Evolutionary conservation across 108 stramenopile genomes (phyloP), one percentile per base, ranked within the genome.

Genomic region (Cyclotella cryptica): DNA sequence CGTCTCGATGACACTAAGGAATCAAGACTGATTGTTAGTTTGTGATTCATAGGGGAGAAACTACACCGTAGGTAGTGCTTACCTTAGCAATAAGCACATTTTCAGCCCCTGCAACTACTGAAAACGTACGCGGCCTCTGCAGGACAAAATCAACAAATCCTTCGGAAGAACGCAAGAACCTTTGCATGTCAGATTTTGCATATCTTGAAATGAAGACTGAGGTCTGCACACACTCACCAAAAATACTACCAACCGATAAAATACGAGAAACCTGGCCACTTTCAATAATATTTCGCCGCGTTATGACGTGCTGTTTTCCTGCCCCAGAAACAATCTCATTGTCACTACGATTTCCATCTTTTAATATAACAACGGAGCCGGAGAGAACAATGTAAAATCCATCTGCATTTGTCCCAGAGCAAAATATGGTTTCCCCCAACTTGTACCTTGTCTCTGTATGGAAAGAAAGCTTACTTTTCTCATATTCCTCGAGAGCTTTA

Each of bases 61-160:
- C 7, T 8, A 24, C 22, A 22, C 15, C 28, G 59, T 8, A 51
- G 49, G 0, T 10, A 22, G 12, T 46, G 30, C 67, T 68, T 29
- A 68, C 67, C 49, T 87, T 83, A 0, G 96, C 96, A 4, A 94
- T 77, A 51, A 84, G 77, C 2, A 93, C 86, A 10, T 83, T 72
- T 47, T 90, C 84, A 29, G 69, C 69, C 21, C 88, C 80, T 24
- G 88, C 89, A 42, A 93, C 86, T 0, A 83, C 87, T 14, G 74
- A 65, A 80, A 92, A 93, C 10, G 74, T 74, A 29, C 93, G 81
- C 14, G 85, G 91, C 7, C 87, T 68, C 21, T 88, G 77, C 21
- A 96, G 74, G 53, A 92, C 75, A 60, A 90, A 94, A 66, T 96
- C 96, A 27, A 90, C 87, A 68, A 85, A 96, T 19, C 95, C 70